Base-by-base conservation (phyloP, 140 eudicot species). In the Cichorium intybus region DNA sequence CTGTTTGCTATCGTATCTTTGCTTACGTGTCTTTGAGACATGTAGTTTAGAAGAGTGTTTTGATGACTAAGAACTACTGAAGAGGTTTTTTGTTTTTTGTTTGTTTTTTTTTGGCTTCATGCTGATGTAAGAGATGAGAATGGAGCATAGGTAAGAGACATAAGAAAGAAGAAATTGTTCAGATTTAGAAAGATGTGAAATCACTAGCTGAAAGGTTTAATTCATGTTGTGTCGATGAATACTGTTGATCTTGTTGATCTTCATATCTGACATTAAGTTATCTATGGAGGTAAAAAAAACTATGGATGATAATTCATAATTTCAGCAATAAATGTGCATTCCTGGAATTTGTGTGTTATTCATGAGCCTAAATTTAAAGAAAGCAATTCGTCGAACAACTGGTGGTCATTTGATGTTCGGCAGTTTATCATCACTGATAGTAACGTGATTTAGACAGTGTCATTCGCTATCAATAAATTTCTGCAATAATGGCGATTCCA, bases 11-110 rank as follows among this genome's bases (percentile, higher is more conserved):
- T 60, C 86, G 97, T 31, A 16, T 91, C 33, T 55, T 84, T 70
- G 97, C 97, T 7, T 91, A 91, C 81, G 27, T 87, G 35, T 85
- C 88, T 41, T 70, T 91, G 55, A 50, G 97, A 52, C 74, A 47
- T 20, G 57, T 18, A 15, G 62, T 2, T n/a, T 66, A 69, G 49
- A 43, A 2, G 37, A 31, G 31, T 27, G 29, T 27, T 27, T 27
- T n/a, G n/a, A n/a, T n/a, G n/a, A n/a, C n/a, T n/a, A 27, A 63
- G 41, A 58, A 29, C 21, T 17, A 20, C 16, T 45, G 20, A 46
- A 37, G 49, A 16, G 60, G 15, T 1, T 14, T 14, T 43, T 43
- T 43, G 49, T 43, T 43, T 4, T 15, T 15, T 14, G 11, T 34
- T 47, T 8, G 11, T 34, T 47, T 8, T 34, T 61, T 37, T 62